These are phyloP conservation scores for Gelatoporia subvermispora DNA, from an alignment of 768 basidiomycete species.

Conservation along the genomic window DNA sequence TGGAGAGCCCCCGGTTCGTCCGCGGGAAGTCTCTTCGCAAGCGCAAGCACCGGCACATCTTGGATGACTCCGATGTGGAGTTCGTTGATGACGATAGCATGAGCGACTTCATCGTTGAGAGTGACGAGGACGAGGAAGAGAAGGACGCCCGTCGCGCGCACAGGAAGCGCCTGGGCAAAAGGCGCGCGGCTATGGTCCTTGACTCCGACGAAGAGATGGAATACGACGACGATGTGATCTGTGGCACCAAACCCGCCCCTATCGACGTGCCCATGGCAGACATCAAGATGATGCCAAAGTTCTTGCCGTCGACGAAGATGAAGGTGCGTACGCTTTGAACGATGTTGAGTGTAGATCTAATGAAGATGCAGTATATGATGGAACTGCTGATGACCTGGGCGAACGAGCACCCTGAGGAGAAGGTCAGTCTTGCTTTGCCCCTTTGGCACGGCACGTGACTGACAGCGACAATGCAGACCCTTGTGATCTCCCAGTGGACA, in stretches of 20 bases:
- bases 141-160: conserved; percentile 35
- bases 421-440: conserved; percentile 33
- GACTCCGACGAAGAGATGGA: conserved; percentile 15
- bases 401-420: conserved; percentile 52
- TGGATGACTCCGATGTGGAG: conserved; percentile 29
- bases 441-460: neutral
- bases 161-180: conserved; percentile 38
- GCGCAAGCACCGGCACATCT: conserved; percentile 10
- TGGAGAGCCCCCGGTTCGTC: neutral
- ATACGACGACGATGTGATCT: conserved; percentile 11
- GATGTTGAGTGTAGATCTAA: too few relatives aligned
- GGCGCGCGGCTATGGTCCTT: conserved; percentile 31
- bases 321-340: conserved; percentile 35
- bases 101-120: conserved; percentile 49
- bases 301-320: conserved; percentile 74
- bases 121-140: conserved; percentile 53
- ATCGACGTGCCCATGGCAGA: conserved; percentile 24
- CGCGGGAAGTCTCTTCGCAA: conserved; percentile 1
- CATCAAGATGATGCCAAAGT: conserved; percentile 45
- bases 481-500: conserved; percentile 73
- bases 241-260: conserved; percentile 13
- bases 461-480: conserved; percentile 31
- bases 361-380: conserved; percentile 47
- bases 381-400: conserved; percentile 42
- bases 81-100: conserved; percentile 38